Evolutionary conservation across 345 rosid species (phyloP).

Genomic region (Atalantia buxifolia): DNA sequence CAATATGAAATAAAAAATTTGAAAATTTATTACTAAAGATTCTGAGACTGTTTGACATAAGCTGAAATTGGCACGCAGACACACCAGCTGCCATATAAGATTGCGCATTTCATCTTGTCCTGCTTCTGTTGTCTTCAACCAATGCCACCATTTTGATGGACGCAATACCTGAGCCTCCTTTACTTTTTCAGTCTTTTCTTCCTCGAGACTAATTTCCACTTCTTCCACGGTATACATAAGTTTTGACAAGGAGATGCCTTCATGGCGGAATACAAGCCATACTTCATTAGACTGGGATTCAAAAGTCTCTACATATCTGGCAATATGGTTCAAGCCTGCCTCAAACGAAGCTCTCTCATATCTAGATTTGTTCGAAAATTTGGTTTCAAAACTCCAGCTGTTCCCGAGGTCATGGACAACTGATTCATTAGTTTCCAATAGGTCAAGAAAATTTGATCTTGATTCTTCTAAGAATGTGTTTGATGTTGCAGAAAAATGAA

Average conservation of each 20-base stretch:
- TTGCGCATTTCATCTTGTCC: conserved; percentile 86
- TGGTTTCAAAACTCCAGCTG: conserved; percentile 27
- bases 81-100: conserved; percentile 84
- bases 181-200: conserved; percentile 49
- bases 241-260: conserved; percentile 85
- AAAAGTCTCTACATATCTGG: conserved; percentile 87
- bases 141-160: conserved; percentile 95
- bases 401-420: conserved; percentile 22
- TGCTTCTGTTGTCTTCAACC: conserved; percentile 84
- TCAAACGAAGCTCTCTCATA: conserved; percentile 32
- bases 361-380: conserved; percentile 24
- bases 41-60: conserved; percentile 4
- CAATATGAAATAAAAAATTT: not conserved
- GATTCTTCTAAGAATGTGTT: conserved; percentile 33
- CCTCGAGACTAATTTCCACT: conserved; percentile 33
- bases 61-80: conserved; percentile 17
- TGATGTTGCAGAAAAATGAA: conserved; percentile 29
- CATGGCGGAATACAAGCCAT: conserved; percentile 91
- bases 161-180: conserved; percentile 57
- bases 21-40: not conserved
- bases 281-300: conserved; percentile 86
- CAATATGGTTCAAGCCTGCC: conserved; percentile 87
- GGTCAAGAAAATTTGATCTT: conserved; percentile 23
- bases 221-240: conserved; percentile 74
- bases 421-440: conserved; percentile 24